Evolutionary conservation across 116 monocot genomes (phyloP).

Genomic region (Papilionanthe hybrid): DNA sequence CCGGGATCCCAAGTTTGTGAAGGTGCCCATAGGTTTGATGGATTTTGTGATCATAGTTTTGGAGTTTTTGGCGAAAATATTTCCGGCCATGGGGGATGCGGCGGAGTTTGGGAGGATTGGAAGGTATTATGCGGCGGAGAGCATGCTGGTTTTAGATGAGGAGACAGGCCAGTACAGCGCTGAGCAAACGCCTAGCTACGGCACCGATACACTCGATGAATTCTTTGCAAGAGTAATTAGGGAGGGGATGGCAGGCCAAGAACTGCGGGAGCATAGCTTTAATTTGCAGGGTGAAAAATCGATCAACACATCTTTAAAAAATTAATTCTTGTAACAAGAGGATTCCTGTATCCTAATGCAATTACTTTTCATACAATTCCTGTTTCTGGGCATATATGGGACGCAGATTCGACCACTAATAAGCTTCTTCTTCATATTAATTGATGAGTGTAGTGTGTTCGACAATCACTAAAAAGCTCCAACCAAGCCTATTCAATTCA

Average conservation of each 20-base stretch:
- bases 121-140: slow-evolving; percentile 88
- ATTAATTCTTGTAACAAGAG: no score
- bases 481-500: no score
- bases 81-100: slow-evolving; percentile 74
- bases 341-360: no score
- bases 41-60: slow-evolving; percentile 68
- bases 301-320: no score
- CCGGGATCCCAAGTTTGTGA: slow-evolving; percentile 73
- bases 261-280: slow-evolving; percentile 17
- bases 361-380: no score
- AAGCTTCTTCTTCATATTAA: no score
- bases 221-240: slow-evolving; percentile 72
- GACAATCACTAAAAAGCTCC: no score
- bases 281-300: no score
- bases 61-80: slow-evolving; percentile 51
- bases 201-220: slow-evolving; percentile 84
- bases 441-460: no score
- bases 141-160: slow-evolving; percentile 78
- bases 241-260: slow-evolving; percentile 91
- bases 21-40: slow-evolving; percentile 86
- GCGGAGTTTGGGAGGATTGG: slow-evolving; percentile 88
- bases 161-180: slow-evolving; percentile 78
- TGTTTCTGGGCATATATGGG: no score
- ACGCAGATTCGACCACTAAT: no score
- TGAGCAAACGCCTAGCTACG: slow-evolving; percentile 92